These are phyloP conservation scores for Cladorrhinum sp. DNA, from an alignment of 2,329 filamentous ascomycete species.

Conservation along the genomic window DNA sequence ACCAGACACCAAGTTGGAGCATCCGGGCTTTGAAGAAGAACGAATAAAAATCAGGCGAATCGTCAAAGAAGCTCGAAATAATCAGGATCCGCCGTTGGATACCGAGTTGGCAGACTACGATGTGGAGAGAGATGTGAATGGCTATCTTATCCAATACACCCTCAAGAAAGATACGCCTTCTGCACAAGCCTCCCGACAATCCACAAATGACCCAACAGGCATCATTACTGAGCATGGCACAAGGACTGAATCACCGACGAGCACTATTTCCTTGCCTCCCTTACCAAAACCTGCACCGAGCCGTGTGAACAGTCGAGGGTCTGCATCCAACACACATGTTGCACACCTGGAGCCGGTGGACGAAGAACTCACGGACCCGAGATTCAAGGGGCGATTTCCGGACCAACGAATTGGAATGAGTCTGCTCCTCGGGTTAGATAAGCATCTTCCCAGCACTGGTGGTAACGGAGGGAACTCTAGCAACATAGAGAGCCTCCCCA, in stretches of 20 bases:
- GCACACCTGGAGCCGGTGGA: conserved; percentile 6
- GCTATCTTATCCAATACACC: conserved; percentile 21
- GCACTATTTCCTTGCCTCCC: neutral
- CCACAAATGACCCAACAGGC: neutral
- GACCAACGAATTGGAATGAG: conserved; percentile 16
- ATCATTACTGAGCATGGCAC: neutral
- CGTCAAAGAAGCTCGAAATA: neutral
- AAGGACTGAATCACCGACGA: neutral
- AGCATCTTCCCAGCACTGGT: neutral
- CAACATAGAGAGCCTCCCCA: neutral
- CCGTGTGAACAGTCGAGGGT: neutral
- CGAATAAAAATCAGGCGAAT: neutral
- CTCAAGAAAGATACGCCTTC: neutral
- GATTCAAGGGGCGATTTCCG: conserved; percentile 17
- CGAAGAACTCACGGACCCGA: conserved; percentile 1
- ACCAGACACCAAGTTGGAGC: neutral
- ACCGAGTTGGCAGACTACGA: conserved; percentile 6
- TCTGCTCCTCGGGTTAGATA: neutral
- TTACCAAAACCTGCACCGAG: neutral
- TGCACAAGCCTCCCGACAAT: neutral
- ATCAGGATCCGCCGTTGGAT: neutral
- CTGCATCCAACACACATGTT: neutral
- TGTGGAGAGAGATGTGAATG: conserved; percentile 19
- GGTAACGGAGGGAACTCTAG: neutral
- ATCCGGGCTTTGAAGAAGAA: neutral